Conservation (phyloP, 495 filamentous ascomycete genomes). For the Hapsidospora chrysogenum region DNA sequence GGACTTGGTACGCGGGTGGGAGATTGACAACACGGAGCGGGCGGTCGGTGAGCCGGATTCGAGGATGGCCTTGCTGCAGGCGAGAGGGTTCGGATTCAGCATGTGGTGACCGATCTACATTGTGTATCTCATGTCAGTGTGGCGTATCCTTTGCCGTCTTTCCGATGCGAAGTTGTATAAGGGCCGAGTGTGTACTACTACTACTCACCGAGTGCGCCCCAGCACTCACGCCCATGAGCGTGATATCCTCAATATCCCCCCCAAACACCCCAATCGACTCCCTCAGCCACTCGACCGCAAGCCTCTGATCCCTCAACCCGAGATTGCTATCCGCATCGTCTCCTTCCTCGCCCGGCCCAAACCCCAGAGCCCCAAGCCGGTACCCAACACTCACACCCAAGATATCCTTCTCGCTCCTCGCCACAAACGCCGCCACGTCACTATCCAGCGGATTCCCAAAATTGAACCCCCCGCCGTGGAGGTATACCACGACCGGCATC, state of each 20-base stretch:
- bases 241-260: slow-evolving; percentile 42
- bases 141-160: background rate
- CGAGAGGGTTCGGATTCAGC: slow-evolving; percentile 14
- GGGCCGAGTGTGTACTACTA: too few species aligned
- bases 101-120: slow-evolving; percentile 48
- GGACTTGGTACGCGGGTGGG: slow-evolving; percentile 27
- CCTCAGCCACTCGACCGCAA: slow-evolving; percentile 2
- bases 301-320: slow-evolving; percentile 47
- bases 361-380: slow-evolving; percentile 50
- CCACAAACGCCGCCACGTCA: slow-evolving; percentile 33
- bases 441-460: slow-evolving; percentile 21
- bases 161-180: background rate
- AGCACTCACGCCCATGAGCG: slow-evolving; percentile 48
- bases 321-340: slow-evolving; percentile 44
- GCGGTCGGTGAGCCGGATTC: slow-evolving; percentile 47
- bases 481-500: slow-evolving; percentile 42
- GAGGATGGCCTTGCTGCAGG: slow-evolving; percentile 46
- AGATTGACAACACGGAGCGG: slow-evolving; percentile 38
- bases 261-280: slow-evolving; percentile 3
- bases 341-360: slow-evolving; percentile 37
- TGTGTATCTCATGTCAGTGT: too few species aligned
- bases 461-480: slow-evolving; percentile 40
- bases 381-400: slow-evolving; percentile 54
- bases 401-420: slow-evolving; percentile 33
- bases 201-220: slow-evolving; percentile 47